phyloP scores from a whole-genome alignment of 371 early-diverging fungal genomes.

The Phascolomyces articulosus region DNA sequence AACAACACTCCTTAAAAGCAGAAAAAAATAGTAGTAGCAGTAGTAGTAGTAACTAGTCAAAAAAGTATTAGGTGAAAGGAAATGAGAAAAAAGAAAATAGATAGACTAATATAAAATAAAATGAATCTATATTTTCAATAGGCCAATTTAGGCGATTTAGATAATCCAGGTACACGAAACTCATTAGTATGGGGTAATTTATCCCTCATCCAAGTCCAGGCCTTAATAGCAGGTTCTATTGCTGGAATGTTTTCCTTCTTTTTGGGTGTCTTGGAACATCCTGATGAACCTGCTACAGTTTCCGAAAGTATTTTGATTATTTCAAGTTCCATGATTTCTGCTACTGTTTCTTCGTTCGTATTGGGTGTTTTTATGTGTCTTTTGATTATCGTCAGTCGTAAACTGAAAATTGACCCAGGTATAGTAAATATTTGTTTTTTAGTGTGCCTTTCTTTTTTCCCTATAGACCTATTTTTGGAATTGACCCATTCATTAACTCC shows the following conservation, averaged over 20 bases:
- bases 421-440: no score
- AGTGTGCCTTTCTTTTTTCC: no score
- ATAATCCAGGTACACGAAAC: conserved; percentile 50
- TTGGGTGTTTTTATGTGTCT: conserved; percentile 76
- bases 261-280: conserved; percentile 62
- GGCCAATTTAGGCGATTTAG: conserved; percentile 72
- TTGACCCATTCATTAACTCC: no score
- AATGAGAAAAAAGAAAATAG: not conserved
- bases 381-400: conserved; percentile 70
- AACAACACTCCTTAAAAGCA: no score
- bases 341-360: conserved; percentile 72
- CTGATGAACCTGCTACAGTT: conserved; percentile 45
- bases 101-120: not conserved
- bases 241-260: conserved; percentile 72
- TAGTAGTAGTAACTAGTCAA: no score
- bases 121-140: conserved; percentile 17
- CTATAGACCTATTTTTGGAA: no score
- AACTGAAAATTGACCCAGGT: conserved; percentile 78
- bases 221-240: conserved; percentile 67
- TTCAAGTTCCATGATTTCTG: conserved; percentile 73
- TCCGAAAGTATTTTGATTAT: conserved; percentile 69
- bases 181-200: conserved; percentile 69
- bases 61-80: no score
- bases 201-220: conserved; percentile 75
- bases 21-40: no score